phyloP scores from a whole-genome alignment of 495 filamentous ascomycete species.

The Physcia stellaris region DNA sequence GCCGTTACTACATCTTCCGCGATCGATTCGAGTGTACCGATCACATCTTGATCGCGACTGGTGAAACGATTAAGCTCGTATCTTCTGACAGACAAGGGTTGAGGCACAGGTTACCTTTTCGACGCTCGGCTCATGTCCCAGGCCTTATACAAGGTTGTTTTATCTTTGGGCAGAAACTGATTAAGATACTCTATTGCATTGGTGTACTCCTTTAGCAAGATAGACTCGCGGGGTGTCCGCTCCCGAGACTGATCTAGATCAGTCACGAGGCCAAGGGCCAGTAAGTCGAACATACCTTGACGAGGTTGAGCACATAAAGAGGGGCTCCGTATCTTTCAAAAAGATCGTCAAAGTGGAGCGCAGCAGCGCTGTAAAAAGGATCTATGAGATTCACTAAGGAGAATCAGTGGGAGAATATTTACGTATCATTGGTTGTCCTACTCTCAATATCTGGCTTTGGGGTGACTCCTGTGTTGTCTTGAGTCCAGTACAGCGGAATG shows the following conservation, averaged over 20 bases:
- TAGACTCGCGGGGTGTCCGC: slow-evolving; percentile 82
- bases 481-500: slow-evolving; percentile 94
- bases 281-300: slow-evolving; percentile 43
- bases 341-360: slow-evolving; percentile 90
- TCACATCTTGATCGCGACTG: slow-evolving; percentile 89
- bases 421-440: slow-evolving; percentile 4
- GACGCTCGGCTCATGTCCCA: slow-evolving; percentile 98
- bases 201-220: slow-evolving; percentile 76
- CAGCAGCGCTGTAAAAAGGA: slow-evolving; percentile 92
- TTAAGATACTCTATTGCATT: slow-evolving; percentile 86
- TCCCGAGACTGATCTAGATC: slow-evolving; percentile 41
- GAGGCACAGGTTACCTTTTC: slow-evolving; percentile 42
- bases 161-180: slow-evolving; percentile 73
- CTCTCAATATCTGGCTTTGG: slow-evolving; percentile 88
- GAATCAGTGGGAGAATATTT: slow-evolving; percentile 1
- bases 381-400: slow-evolving; percentile 68
- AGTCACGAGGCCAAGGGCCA: neutral
- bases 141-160: slow-evolving; percentile 81
- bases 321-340: slow-evolving; percentile 90
- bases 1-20: slow-evolving; percentile 71
- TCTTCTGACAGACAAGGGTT: too few species aligned
- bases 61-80: slow-evolving; percentile 3
- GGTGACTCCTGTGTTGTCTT: slow-evolving; percentile 88
- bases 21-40: slow-evolving; percentile 76
- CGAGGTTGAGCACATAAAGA: slow-evolving; percentile 82